phyloP scores from a whole-genome alignment of 139 green algal species.

The Chlorella sp. region DNA sequence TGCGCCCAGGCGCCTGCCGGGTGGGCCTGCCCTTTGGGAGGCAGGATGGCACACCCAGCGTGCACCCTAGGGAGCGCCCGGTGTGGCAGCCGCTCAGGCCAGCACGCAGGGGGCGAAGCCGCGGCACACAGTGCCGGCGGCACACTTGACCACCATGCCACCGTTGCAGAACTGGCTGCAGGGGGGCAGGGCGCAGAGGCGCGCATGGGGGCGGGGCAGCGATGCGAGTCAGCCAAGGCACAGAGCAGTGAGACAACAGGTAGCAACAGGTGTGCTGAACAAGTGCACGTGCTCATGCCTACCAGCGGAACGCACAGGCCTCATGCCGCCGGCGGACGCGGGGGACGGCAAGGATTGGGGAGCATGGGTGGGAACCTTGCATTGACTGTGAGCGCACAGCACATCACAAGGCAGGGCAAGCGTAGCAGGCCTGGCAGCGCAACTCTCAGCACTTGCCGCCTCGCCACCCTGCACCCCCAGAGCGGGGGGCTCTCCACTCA shows the following conservation, averaged over 20 bases:
- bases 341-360: too few relatives aligned
- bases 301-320: neutral
- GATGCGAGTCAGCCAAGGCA: neutral
- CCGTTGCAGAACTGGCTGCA: neutral
- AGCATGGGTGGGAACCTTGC: too few relatives aligned
- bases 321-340: too few relatives aligned
- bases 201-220: neutral
- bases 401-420: neutral
- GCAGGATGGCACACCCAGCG: neutral
- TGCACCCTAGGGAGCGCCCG: neutral
- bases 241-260: too few relatives aligned
- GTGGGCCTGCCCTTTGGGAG: too few relatives aligned
- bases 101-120: neutral
- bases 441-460: neutral
- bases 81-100: neutral
- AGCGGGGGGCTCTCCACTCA: neutral
- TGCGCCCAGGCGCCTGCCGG: too few relatives aligned
- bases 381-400: too few relatives aligned
- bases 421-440: neutral
- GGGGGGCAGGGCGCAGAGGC: neutral
- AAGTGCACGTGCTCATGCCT: neutral
- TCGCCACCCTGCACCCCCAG: neutral
- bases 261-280: neutral
- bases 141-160: neutral
- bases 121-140: neutral